These are phyloP conservation scores for Puccinia coronata DNA, from an alignment of 1,284 basidiomycete genomes.

Conservation along the genomic window DNA sequence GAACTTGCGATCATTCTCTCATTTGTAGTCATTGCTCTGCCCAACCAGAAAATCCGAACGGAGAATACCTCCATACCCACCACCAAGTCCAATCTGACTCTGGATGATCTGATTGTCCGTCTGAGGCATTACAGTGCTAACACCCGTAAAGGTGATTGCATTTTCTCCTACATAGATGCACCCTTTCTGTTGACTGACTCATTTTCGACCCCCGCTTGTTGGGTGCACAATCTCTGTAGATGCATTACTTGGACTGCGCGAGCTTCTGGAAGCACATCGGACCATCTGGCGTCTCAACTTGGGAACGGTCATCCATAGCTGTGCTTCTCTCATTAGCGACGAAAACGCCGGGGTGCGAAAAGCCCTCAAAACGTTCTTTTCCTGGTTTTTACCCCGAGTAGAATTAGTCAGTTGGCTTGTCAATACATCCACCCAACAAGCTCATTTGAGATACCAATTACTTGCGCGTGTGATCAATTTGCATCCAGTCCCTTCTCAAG, in stretches of 20 bases:
- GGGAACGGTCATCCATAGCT: constrained; percentile 68
- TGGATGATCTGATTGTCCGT: constrained; percentile 76
- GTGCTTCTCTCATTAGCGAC: constrained; percentile 74
- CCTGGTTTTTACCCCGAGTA: constrained; percentile 39
- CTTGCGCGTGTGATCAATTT: constrained; percentile 25
- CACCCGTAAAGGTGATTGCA: constrained; percentile 68
- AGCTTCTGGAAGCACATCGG: constrained; percentile 72
- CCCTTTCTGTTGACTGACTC: too few species aligned
- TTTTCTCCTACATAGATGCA: too few species aligned
- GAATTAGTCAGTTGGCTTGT: not conserved
- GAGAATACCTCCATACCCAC: constrained; percentile 66
- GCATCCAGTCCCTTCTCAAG: constrained; percentile 65
- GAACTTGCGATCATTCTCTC: constrained; percentile 50
- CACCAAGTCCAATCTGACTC: constrained; percentile 73
- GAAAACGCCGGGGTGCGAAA: constrained; percentile 40
- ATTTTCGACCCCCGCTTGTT: not conserved
- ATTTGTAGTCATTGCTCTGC: constrained; percentile 79
- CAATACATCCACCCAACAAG: not conserved
- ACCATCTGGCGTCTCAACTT: constrained; percentile 66
- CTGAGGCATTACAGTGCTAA: constrained; percentile 79
- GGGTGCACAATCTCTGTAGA: constrained; percentile 63
- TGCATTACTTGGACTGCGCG: constrained; percentile 76
- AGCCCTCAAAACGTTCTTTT: constrained; percentile 14
- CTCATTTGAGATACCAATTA: constrained; percentile 49
- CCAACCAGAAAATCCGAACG: constrained; percentile 72